Evolutionary conservation across 2,329 filamentous ascomycete species (phyloP).

Genomic region (Neospermospora avenae): DNA sequence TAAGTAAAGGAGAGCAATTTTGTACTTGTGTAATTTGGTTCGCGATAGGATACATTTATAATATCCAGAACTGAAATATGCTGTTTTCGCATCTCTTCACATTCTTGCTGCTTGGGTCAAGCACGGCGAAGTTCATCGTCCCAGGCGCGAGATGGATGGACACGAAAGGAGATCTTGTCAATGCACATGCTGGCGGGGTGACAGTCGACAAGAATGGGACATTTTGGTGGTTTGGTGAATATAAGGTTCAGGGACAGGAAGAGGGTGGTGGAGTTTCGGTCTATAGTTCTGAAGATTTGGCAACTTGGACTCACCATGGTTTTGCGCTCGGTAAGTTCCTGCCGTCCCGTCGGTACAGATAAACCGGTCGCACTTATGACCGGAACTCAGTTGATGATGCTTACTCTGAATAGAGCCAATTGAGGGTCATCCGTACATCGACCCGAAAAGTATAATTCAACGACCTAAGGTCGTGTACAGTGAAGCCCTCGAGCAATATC

Average conservation of each 20-base stretch:
- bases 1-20: not conserved
- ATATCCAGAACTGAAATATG: not conserved
- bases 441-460: conserved; percentile 55
- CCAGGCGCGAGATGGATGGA: conserved; percentile 60
- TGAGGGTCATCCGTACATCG: conserved; percentile 52
- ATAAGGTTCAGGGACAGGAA: conserved; percentile 54
- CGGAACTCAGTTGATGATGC: too few species aligned
- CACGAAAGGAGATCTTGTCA: conserved; percentile 56
- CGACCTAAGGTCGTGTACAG: conserved; percentile 61
- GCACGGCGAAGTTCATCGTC: conserved; percentile 53
- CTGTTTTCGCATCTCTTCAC: not conserved
- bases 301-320: conserved; percentile 56
- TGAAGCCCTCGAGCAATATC: conserved; percentile 51
- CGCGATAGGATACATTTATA: not conserved
- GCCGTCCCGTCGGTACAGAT: not conserved
- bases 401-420: too few species aligned
- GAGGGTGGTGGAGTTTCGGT: conserved; percentile 60
- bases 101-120: conserved; percentile 1
- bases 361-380: not conserved
- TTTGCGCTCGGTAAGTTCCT: conserved; percentile 48
- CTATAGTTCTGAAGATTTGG: conserved; percentile 58
- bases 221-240: conserved; percentile 61
- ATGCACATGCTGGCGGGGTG: conserved; percentile 58
- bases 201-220: conserved; percentile 50
- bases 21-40: not conserved